These are phyloP conservation scores for Tirmania nivea DNA, from an alignment of 495 filamentous ascomycete species.

Conservation along the genomic window DNA sequence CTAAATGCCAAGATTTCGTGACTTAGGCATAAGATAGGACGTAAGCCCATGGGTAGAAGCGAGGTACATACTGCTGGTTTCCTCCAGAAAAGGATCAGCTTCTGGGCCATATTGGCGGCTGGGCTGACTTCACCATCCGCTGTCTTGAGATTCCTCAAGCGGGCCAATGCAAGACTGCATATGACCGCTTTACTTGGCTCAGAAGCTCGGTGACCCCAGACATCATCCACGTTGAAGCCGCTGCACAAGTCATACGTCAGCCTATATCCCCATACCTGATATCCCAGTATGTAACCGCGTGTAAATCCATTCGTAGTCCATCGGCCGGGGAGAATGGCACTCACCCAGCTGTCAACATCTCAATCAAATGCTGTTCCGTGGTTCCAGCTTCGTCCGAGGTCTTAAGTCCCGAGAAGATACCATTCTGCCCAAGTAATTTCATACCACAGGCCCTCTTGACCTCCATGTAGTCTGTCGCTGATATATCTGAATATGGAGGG, in stretches of 20 bases:
- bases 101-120: conserved; percentile 94
- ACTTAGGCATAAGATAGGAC: too few species aligned
- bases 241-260: conserved; percentile 24
- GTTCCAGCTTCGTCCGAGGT: conserved; percentile 90
- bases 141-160: conserved; percentile 61
- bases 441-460: conserved; percentile 85
- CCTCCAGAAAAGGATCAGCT: conserved; percentile 92
- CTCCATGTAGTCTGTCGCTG: conserved; percentile 77
- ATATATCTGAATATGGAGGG: conserved; percentile 67
- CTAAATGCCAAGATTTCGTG: not conserved
- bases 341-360: conserved; percentile 97
- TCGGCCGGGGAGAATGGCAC: conserved; percentile 6
- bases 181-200: conserved; percentile 98
- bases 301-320: not conserved
- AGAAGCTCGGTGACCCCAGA: conserved; percentile 84
- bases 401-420: conserved; percentile 85
- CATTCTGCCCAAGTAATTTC: conserved; percentile 70
- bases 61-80: conserved; percentile 45
- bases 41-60: too few species aligned
- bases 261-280: not conserved
- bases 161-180: conserved; percentile 80
- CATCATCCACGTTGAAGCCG: conserved; percentile 87
- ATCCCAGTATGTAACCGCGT: not conserved
- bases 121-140: conserved; percentile 47
- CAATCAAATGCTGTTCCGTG: conserved; percentile 94